Evolutionary conservation across 176 grass and related monocot species (phyloP).

Genomic region (Phragmites australis): DNA sequence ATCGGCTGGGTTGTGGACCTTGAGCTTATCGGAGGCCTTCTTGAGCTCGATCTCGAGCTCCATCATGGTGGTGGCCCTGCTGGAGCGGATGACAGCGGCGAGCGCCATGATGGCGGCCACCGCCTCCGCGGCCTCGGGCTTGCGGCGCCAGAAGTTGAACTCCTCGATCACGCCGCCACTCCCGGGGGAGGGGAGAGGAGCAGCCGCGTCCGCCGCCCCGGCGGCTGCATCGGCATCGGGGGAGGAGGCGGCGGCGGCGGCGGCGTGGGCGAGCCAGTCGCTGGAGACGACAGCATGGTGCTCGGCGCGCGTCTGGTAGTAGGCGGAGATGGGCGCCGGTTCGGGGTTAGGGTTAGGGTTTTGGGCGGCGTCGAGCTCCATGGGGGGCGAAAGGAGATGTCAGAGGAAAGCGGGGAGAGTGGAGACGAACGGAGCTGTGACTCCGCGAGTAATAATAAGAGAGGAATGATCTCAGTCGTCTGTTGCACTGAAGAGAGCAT

Average conservation of each 20-base stretch:
- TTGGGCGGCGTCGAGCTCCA: slow-evolving; percentile 47
- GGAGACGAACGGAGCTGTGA: background rate
- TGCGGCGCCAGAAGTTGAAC: slow-evolving; percentile 96
- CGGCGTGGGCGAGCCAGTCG: slow-evolving; percentile 88
- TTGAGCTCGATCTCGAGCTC: slow-evolving; percentile 99
- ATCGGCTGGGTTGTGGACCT: slow-evolving; percentile 38
- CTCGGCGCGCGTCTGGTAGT: slow-evolving; percentile 92
- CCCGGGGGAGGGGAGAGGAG: background rate
- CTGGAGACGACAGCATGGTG: slow-evolving; percentile 82
- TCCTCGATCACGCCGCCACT: slow-evolving; percentile 77
- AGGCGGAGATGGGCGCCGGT: slow-evolving; percentile 67
- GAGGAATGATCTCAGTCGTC: slow-evolving; percentile 32
- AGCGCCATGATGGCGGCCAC: slow-evolving; percentile 97
- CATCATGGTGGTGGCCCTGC: slow-evolving; percentile 96
- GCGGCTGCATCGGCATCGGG: background rate
- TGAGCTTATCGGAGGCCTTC: slow-evolving; percentile 88
- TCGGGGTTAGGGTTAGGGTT: slow-evolving; percentile 57
- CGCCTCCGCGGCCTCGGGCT: slow-evolving; percentile 88
- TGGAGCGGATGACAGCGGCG: slow-evolving; percentile 78
- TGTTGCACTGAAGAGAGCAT: background rate
- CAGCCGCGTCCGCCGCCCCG: background rate
- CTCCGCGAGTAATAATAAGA: too few relatives aligned
- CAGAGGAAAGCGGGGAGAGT: background rate
- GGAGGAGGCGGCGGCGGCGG: slow-evolving; percentile 41
- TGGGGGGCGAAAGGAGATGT: slow-evolving; percentile 10